These are phyloP conservation scores for Boletus sensibilis DNA, from an alignment of 768 basidiomycete species.

Conservation along the genomic window DNA sequence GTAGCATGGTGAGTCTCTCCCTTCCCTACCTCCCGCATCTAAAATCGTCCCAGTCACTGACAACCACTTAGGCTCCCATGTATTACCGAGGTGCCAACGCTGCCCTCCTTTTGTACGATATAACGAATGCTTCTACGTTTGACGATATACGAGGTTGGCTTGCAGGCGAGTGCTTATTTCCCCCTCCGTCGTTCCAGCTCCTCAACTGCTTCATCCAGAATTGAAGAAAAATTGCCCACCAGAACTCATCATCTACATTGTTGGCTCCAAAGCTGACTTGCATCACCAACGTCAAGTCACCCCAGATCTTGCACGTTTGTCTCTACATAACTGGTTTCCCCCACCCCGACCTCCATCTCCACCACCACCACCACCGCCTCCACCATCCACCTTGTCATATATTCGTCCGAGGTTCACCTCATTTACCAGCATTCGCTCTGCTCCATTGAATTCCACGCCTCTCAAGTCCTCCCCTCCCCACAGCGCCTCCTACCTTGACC, in stretches of 20 bases:
- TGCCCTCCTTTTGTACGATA: slow-evolving; percentile 92
- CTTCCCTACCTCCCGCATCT: neutral
- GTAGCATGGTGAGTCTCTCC: slow-evolving; percentile 68
- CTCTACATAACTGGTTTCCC: slow-evolving; percentile 85
- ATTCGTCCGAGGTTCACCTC: slow-evolving; percentile 37
- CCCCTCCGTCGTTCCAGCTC: neutral
- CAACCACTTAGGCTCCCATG: slow-evolving; percentile 73
- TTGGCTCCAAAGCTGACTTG: slow-evolving; percentile 90
- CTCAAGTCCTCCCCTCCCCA: slow-evolving; percentile 51
- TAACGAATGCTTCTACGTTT: slow-evolving; percentile 85
- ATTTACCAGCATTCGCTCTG: slow-evolving; percentile 58
- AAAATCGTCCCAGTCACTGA: slow-evolving; percentile 19
- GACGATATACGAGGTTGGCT: slow-evolving; percentile 91
- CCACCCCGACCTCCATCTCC: slow-evolving; percentile 70
- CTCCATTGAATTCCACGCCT: slow-evolving; percentile 47
- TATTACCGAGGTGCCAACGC: slow-evolving; percentile 97
- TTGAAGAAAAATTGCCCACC: slow-evolving; percentile 86
- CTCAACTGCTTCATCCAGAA: slow-evolving; percentile 45
- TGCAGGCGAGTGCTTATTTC: slow-evolving; percentile 55
- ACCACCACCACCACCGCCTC: slow-evolving; percentile 57
- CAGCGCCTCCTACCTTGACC: slow-evolving; percentile 62
- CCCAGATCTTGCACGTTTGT: slow-evolving; percentile 77
- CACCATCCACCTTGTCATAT: slow-evolving; percentile 38
- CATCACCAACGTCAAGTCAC: slow-evolving; percentile 71
- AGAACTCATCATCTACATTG: slow-evolving; percentile 91